Base-by-base conservation (phyloP, 2,329 filamentous ascomycete species). In the Pezizomycotina sp. region DNA sequence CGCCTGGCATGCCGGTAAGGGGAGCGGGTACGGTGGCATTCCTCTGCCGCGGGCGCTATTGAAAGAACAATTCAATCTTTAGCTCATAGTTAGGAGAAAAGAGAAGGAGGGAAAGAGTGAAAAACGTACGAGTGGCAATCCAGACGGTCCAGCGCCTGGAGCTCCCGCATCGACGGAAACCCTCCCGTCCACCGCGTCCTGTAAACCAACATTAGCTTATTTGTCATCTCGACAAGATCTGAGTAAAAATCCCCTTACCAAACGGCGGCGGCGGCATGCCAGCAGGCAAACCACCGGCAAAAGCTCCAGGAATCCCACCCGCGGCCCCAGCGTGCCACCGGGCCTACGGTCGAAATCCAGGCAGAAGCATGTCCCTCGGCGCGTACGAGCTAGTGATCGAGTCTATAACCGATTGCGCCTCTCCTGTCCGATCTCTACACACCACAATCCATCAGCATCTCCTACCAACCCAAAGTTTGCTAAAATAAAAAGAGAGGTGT, bases 351-450 rank as follows among this genome's bases (percentile, higher is more conserved):
- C 74, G 53, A 74, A 70, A 72, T 89, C 82, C 33, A 79, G 84
- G 58, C 92, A 93, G 49, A 45, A 7, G 77, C 74, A 58, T 93
- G 83, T 52, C 89, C 89, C 62, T 92, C 89, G 50, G 82, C 83
- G 80, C 81, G 62, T 98, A 95, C 24, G 84, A 92, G 27, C 75
- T 81, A 26, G 89, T 95, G 60, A 98, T 98, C 51, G 78, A 86
- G 63, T 98, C 89, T 57, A 98, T 98, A 51, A 98, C 89, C 31
- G 79, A 89, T 61, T 98, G 89, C 42, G 89, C 86, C 95, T 92
- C 62, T 95, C 89, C 60, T 93, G 86, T 30, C 86, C 89, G 58
- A 98, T 95, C 64, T 95, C 81, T 86, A 54, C 5, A 36, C 4
- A 7, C 18, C 25, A 21, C 13, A 13, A n/a, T 12, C 19, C 21